These are phyloP conservation scores for Chlorella sp. DNA, from an alignment of 139 green algal genomes.

Conservation along the genomic window DNA sequence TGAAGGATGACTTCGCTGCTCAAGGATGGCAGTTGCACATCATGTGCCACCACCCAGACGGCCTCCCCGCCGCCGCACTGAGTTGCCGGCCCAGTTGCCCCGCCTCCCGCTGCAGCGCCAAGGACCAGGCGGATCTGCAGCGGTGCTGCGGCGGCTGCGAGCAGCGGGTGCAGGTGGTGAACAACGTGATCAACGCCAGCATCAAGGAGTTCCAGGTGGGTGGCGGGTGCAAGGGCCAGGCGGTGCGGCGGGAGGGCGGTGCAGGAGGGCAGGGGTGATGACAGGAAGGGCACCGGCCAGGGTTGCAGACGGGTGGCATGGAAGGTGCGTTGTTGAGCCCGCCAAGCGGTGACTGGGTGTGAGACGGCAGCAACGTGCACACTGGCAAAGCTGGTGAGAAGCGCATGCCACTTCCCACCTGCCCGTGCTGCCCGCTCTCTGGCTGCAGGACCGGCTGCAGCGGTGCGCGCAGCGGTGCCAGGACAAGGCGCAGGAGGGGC, in stretches of 20 bases:
- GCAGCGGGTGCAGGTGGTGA: constrained; percentile 25
- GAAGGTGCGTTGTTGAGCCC: not conserved
- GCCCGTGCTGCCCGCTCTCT: not conserved
- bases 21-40: too few relatives aligned
- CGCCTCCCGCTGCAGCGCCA: not conserved
- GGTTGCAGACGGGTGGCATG: not conserved
- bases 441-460: constrained; percentile 41
- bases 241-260: not conserved
- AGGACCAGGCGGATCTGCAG: constrained; percentile 30
- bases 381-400: not conserved
- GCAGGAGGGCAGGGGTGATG: not conserved
- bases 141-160: constrained; percentile 37
- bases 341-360: not conserved
- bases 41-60: too few relatives aligned
- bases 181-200: constrained; percentile 26
- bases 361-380: not conserved
- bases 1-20: too few relatives aligned
- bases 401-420: not conserved
- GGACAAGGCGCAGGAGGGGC: constrained; percentile 45
- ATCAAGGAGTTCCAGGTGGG: constrained; percentile 44
- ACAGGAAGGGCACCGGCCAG: not conserved
- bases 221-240: too few relatives aligned
- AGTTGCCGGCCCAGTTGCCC: too few relatives aligned
- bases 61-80: too few relatives aligned
- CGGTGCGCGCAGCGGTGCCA: constrained; percentile 48